A percentile compares a stretch with the other conserved stretches of the same genome.
These are phyloP conservation scores for Quercus tomentella DNA, from an alignment of 331 rosid genomes.

Conservation along the genomic window DNA sequence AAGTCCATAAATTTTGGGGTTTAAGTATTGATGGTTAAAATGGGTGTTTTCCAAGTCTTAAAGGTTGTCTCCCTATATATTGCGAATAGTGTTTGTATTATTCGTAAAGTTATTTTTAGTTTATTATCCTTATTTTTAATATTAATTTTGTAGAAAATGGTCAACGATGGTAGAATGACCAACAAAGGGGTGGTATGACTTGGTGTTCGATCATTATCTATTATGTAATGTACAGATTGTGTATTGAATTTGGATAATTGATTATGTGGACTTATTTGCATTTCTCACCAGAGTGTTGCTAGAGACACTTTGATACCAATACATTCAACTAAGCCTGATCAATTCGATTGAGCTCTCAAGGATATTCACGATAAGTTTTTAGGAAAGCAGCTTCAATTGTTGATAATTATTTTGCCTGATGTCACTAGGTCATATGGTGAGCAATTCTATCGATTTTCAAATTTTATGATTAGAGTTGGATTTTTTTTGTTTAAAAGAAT, in stretches of 20 bases:
- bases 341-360: conserved; percentile 22
- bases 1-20: too few species aligned
- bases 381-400: conserved; percentile 26
- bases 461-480: neutral
- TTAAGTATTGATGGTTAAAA: too few species aligned
- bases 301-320: conserved; percentile 17
- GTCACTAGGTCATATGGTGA: conserved; percentile 38
- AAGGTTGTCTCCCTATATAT: neutral
- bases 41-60: neutral
- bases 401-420: conserved; percentile 47
- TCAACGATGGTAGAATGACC: conserved; percentile 45
- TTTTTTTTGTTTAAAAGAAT: neutral
- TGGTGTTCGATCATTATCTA: neutral
- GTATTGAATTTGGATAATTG: neutral
- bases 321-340: neutral
- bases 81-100: neutral
- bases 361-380: conserved; percentile 17
- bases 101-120: neutral
- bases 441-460: neutral
- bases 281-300: conserved; percentile 20
- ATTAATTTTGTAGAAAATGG: conserved; percentile 59
- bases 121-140: neutral
- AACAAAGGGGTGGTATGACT: conserved; percentile 40
- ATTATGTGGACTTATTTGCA: neutral
- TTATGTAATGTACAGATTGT: neutral